phyloP scores from a whole-genome alignment of 805 yeast genomes.

The Candida awuae region DNA sequence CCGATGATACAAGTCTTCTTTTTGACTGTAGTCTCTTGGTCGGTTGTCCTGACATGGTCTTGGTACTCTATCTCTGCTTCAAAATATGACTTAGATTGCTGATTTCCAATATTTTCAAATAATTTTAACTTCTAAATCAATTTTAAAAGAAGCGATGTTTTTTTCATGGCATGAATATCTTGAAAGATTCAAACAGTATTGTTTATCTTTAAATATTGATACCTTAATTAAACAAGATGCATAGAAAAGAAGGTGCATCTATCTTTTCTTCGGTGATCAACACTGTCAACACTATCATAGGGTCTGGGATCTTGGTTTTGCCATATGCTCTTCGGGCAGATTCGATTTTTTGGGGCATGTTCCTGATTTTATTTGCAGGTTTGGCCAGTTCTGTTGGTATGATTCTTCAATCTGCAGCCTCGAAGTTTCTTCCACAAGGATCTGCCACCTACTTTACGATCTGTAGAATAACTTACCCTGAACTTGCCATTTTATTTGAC shows the following conservation, averaged over 20 bases:
- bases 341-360: constrained; percentile 51
- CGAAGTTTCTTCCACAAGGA: constrained; percentile 47
- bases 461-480: constrained; percentile 66
- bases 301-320: constrained; percentile 73
- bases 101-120: no score
- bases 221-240: not conserved
- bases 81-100: no score
- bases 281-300: constrained; percentile 68
- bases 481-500: constrained; percentile 62
- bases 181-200: no score
- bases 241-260: constrained; percentile 35
- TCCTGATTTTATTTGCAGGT: constrained; percentile 54
- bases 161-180: no score
- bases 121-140: no score
- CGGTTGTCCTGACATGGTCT: constrained; percentile 1
- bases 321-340: constrained; percentile 66
- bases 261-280: constrained; percentile 54
- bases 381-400: constrained; percentile 61
- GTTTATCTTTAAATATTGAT: no score
- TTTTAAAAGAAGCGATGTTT: no score
- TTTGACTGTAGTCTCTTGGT: constrained; percentile 18
- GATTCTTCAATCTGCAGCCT: constrained; percentile 50
- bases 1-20: constrained; percentile 32
- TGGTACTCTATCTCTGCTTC: not conserved
- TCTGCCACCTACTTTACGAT: constrained; percentile 66